Evolutionary conservation across 2,329 filamentous ascomycete species (phyloP).

Genomic region (Ophiostoma montium): DNA sequence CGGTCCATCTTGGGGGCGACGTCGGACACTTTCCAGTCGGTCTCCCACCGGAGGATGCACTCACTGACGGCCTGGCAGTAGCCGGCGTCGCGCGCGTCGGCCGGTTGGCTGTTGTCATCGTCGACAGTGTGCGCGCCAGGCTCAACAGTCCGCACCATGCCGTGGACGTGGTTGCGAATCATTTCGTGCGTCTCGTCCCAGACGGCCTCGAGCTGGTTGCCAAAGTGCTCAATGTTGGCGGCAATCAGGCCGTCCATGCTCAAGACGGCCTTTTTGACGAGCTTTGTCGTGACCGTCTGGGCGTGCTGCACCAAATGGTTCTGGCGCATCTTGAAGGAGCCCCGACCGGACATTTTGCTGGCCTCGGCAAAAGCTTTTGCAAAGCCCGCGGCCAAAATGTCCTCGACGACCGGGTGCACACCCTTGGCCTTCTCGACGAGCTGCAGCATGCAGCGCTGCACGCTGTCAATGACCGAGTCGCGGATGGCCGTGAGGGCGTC

Average conservation of each 20-base stretch:
- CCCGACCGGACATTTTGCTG: neutral
- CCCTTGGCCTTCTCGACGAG: neutral
- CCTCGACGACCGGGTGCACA: neutral
- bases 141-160: neutral
- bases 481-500: conserved; percentile 1
- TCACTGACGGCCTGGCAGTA: neutral
- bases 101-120: neutral
- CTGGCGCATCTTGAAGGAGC: conserved; percentile 1
- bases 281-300: neutral
- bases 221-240: neutral
- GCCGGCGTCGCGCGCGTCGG: neutral
- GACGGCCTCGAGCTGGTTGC: neutral
- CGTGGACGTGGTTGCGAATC: neutral
- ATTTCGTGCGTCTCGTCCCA: neutral
- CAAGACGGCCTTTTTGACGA: conserved; percentile 4
- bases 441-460: conserved; percentile 1
- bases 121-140: neutral
- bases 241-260: neutral
- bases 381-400: neutral
- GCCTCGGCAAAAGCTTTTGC: neutral
- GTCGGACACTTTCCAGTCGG: conserved; percentile 2
- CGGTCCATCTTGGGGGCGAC: neutral
- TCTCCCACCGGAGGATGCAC: neutral
- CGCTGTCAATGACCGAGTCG: neutral
- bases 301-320: neutral